Conservation (phyloP, 2,329 filamentous ascomycete species). For the Pseudogymnoascus sp. region DNA sequence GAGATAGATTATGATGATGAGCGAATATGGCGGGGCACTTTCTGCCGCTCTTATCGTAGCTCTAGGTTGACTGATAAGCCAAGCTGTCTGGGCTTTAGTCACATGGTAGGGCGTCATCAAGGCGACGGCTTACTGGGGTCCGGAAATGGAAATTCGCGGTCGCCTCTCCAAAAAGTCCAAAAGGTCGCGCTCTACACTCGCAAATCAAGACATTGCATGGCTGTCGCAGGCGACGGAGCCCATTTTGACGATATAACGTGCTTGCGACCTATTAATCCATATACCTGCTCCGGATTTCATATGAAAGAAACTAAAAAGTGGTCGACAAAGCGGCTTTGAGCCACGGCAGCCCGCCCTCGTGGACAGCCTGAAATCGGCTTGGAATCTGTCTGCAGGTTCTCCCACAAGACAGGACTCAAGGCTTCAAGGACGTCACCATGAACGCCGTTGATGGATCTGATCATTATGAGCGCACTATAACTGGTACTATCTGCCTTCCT, state of each 20-base stretch:
- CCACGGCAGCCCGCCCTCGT: slow-evolving; percentile 2
- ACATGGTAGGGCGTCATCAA: slow-evolving; percentile 5
- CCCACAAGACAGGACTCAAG: slow-evolving; percentile 13
- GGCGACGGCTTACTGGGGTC: slow-evolving; percentile 2
- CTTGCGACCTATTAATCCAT: not conserved
- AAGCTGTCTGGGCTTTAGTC: slow-evolving; percentile 1
- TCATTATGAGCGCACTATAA: slow-evolving; percentile 40
- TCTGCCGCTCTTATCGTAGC: slow-evolving; percentile 6
- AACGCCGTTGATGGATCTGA: slow-evolving; percentile 57
- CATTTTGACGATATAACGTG: not conserved
- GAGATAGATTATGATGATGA: not conserved
- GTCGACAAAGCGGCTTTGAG: not conserved
- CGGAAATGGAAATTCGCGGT: slow-evolving; percentile 8
- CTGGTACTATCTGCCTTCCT: slow-evolving; percentile 30
- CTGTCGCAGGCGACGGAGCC: slow-evolving; percentile 5
- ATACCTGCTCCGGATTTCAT: not conserved
- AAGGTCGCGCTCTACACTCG: not conserved
- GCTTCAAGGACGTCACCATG: slow-evolving; percentile 37
- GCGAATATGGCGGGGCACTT: slow-evolving; percentile 7
- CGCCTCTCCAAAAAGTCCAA: slow-evolving; percentile 1
- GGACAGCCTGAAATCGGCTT: not conserved
- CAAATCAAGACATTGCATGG: not conserved
- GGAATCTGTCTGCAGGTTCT: not conserved
- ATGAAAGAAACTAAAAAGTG: not conserved
- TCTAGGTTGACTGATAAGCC: not conserved